A percentile compares a stretch with the other conserved stretches of the same genome.
These are phyloP conservation scores for Salvia rosmarinus DNA, from an alignment of 257 asterid genomes.

Conservation along the genomic window DNA sequence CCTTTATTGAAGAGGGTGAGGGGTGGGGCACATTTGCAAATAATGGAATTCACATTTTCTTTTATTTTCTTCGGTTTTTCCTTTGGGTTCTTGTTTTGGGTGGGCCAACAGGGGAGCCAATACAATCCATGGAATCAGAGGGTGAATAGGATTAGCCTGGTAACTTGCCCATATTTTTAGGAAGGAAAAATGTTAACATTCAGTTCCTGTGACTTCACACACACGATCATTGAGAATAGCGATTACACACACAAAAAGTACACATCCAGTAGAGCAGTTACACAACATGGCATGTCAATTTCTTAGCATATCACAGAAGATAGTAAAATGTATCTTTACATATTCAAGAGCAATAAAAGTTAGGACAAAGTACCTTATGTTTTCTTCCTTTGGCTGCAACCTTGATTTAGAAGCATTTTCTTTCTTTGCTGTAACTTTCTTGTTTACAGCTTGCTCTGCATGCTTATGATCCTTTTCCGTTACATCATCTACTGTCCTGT, in stretches of 20 bases:
- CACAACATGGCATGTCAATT: not conserved
- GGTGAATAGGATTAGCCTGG: not conserved
- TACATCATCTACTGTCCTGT: conserved; percentile 44
- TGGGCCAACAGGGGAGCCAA: not conserved
- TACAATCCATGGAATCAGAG: not conserved
- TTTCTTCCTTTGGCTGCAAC: conserved; percentile 69
- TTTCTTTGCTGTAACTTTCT: conserved; percentile 54
- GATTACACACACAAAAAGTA: not conserved
- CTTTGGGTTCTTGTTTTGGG: not conserved
- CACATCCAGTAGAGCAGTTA: not conserved
- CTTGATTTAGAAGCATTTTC: conserved; percentile 55
- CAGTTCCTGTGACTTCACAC: not conserved
- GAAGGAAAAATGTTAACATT: not conserved
- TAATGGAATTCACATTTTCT: not conserved
- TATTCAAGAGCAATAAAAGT: conserved; percentile 3
- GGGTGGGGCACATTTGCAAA: not conserved
- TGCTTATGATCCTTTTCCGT: conserved; percentile 46
- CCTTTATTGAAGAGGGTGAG: not conserved
- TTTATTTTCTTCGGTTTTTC: not conserved
- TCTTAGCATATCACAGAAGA: conserved; percentile 4
- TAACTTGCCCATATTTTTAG: not conserved
- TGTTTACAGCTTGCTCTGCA: conserved; percentile 44
- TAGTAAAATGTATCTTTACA: not conserved
- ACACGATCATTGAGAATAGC: conserved; percentile 10
- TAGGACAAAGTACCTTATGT: conserved; percentile 62